Percentiles rank a stretch among this genome's conserved stretches.
Conservation (phyloP, 2,329 filamentous ascomycete genomes). For the Didymella keratinophila region DNA sequence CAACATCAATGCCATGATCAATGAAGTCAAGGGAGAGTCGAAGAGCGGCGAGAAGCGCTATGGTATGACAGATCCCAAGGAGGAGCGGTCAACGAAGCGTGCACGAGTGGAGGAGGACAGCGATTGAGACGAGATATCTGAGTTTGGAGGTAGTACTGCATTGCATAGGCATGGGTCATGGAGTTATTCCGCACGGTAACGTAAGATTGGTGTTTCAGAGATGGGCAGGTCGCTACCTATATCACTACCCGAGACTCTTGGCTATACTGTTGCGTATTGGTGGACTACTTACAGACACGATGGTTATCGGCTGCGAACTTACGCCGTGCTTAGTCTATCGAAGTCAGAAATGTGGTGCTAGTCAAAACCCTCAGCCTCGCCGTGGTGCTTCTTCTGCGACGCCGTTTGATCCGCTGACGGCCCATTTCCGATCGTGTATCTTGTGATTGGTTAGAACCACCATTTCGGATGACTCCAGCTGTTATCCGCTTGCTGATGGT, state of each 20-base stretch:
- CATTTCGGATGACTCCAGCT: slow-evolving; percentile 4
- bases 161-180: slow-evolving; percentile 8
- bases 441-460: background rate
- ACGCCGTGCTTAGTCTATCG: background rate
- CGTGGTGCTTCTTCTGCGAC: background rate
- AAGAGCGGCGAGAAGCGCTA: slow-evolving; percentile 73
- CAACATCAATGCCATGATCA: slow-evolving; percentile 92
- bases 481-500: slow-evolving; percentile 5
- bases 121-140: slow-evolving; percentile 28
- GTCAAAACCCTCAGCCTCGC: background rate
- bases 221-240: slow-evolving; percentile 1
- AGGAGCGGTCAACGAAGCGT: slow-evolving; percentile 67
- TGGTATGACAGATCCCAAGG: slow-evolving; percentile 71
- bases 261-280: slow-evolving; percentile 6
- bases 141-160: background rate
- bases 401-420: background rate
- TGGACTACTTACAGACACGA: slow-evolving; percentile 5
- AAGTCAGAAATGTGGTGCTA: background rate
- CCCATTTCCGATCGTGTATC: slow-evolving; percentile 6
- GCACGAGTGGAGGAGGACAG: slow-evolving; percentile 78
- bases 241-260: slow-evolving; percentile 12
- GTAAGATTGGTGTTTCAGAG: slow-evolving; percentile 12
- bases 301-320: slow-evolving; percentile 11
- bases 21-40: slow-evolving; percentile 73
- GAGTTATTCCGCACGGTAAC: slow-evolving; percentile 11